Evolutionary conservation across 106 monocot species (phyloP).

Genomic region (Dioscorea zingiberensis): DNA sequence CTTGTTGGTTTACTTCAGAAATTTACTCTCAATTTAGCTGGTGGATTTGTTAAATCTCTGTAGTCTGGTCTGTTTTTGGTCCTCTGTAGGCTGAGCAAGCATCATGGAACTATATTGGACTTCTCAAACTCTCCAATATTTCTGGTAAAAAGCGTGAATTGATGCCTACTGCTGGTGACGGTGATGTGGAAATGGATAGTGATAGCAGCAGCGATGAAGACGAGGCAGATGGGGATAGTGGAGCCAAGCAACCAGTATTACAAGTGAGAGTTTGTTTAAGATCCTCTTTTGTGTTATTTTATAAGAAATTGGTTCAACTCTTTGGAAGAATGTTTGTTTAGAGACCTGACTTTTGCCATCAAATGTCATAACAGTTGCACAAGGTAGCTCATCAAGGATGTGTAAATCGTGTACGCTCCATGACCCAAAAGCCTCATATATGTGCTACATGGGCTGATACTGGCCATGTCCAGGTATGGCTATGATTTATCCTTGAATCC

Average conservation of each 20-base stretch:
- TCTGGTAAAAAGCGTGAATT: conserved; percentile 77
- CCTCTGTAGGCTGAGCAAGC: conserved; percentile 62
- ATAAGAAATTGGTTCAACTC: neutral
- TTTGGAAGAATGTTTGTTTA: neutral
- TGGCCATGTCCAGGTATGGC: conserved; percentile 79
- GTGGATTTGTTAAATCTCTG: no score
- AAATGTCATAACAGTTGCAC: conserved; percentile 40
- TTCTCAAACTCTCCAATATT: conserved; percentile 92
- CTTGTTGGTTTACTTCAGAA: no score
- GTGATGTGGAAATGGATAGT: conserved; percentile 59
- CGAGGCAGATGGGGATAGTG: conserved; percentile 46
- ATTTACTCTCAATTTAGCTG: no score
- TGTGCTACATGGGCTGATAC: conserved; percentile 93
- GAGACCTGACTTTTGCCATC: neutral
- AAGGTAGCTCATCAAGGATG: conserved; percentile 91
- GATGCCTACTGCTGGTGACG: conserved; percentile 46
- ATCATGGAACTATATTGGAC: conserved; percentile 82
- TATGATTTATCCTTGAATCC: no score
- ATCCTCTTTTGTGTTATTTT: neutral
- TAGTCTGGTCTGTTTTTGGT: no score
- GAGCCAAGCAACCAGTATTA: conserved; percentile 56
- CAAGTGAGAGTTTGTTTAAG: conserved; percentile 26
- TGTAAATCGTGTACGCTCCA: conserved; percentile 84
- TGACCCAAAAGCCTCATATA: conserved; percentile 82
- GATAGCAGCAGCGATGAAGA: conserved; percentile 77